phyloP scores from a whole-genome alignment of 2,329 filamentous ascomycete species.

The Fusarium cicatricum region DNA sequence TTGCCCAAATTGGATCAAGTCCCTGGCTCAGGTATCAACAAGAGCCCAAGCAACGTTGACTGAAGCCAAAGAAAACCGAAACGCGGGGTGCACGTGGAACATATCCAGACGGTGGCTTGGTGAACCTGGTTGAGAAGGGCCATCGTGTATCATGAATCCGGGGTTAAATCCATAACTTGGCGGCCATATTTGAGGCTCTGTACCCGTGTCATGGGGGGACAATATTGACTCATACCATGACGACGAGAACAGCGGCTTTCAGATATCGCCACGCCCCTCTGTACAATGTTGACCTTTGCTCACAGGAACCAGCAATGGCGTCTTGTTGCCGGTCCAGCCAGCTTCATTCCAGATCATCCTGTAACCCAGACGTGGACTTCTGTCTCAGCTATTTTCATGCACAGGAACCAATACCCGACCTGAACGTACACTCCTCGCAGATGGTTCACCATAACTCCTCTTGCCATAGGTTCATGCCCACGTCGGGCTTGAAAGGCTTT shows the following conservation, averaged over 20 bases:
- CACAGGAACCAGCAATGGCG: not conserved
- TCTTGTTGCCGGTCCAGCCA: slow-evolving; percentile 5
- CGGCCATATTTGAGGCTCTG: slow-evolving; percentile 21
- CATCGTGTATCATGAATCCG: slow-evolving; percentile 14
- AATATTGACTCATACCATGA: slow-evolving; percentile 24
- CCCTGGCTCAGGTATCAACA: slow-evolving; percentile 30
- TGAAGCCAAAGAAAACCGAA: slow-evolving; percentile 19
- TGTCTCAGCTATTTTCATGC: too few species aligned
- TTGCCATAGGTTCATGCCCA: slow-evolving; percentile 17
- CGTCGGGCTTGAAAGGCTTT: not conserved
- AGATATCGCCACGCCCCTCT: not conserved
- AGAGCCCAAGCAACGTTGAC: slow-evolving; percentile 28
- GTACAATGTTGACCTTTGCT: not conserved
- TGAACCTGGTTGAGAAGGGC: slow-evolving; percentile 13
- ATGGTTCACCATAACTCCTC: not conserved
- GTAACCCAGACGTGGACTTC: too few species aligned
- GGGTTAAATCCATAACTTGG: slow-evolving; percentile 17
- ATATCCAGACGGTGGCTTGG: not conserved
- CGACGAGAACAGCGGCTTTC: not conserved
- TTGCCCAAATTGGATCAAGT: slow-evolving; percentile 26
- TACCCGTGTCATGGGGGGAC: not conserved
- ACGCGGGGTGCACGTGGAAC: slow-evolving; percentile 37
- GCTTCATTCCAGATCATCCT: slow-evolving; percentile 3
- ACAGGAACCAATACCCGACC: too few species aligned
- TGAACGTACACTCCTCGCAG: too few species aligned